Base-by-base conservation (phyloP, 148 eudicot genomes). In the Spergularia bocconei region DNA sequence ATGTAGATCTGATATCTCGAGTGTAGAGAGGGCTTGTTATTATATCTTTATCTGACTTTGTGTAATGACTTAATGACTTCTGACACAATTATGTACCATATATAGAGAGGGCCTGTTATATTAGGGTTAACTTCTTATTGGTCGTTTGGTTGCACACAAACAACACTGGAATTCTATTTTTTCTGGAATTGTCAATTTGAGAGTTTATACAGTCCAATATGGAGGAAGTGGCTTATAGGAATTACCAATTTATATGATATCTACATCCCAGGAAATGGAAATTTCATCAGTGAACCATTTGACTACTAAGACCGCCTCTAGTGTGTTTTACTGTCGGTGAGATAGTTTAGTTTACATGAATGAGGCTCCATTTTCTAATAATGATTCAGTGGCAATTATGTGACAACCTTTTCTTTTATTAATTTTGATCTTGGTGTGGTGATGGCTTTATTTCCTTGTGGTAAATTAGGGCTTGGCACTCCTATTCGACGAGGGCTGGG, bases 401-500 rank as follows among this genome's bases (percentile, higher is more conserved):
- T 29, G 41, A 55, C 20, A 51, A 51, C 23, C 17, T 11, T 56
- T 57, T 29, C 52, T 41, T 64, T 48, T 33, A 48, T 17, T 6
- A 39, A 44, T 15, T 63, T 21, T 38, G 21, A 25, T 67, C 21
- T 41, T 38, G 17, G 33, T 48, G 15, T 71, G 63, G 16, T 23
- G 19, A 38, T 71, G 63, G 11, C 47, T 52, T 47, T 55, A 33
- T 29, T 62, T 79, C 17, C 71, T 76, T 67, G 53, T 76, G 68
- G 33, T 74, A 67, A 60, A 25, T 79, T 75, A 95, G 99, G 99
- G 21, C 44, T 81, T 41, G 95, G 99, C 21, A 89, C 97, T 71
- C 99, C 99, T 74, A 88, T 96, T 86, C 91, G 99, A 71, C 90
- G 98, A 75, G 99, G 99, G 72, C 79, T 91, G 61, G 94, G 94